Percentiles rank a stretch among this genome's conserved stretches.
Conservation (phyloP, 441 rosid genomes). For the Erodium texanum region DNA sequence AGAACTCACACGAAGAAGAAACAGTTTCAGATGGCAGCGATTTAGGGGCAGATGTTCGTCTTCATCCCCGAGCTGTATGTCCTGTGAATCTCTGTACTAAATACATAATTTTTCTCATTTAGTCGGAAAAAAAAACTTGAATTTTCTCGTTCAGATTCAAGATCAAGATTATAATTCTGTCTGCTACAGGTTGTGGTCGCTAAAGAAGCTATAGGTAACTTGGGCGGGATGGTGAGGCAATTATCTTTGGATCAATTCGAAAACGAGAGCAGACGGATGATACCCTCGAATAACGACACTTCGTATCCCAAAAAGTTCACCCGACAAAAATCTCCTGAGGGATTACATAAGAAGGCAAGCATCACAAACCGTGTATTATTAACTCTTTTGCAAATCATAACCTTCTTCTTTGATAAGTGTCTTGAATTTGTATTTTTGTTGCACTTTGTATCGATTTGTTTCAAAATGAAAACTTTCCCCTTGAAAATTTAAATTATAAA, state of each 20-base stretch:
- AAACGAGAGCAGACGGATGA: slow-evolving; percentile 95
- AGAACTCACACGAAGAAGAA: slow-evolving; percentile 57
- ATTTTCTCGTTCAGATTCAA: slow-evolving; percentile 13
- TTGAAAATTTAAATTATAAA: too few relatives aligned
- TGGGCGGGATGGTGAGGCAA: slow-evolving; percentile 96
- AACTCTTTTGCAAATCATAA: too few relatives aligned
- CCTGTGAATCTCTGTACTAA: slow-evolving; percentile 11
- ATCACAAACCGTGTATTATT: neutral
- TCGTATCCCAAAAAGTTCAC: slow-evolving; percentile 49
- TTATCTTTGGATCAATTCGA: slow-evolving; percentile 95
- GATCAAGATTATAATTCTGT: slow-evolving; percentile 10
- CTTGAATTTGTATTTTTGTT: too few relatives aligned
- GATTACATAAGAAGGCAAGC: slow-evolving; percentile 85
- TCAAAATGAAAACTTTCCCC: too few relatives aligned
- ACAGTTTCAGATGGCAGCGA: slow-evolving; percentile 60
- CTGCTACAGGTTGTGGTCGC: slow-evolving; percentile 84
- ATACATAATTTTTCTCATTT: slow-evolving; percentile 9
- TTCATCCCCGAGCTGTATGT: slow-evolving; percentile 97
- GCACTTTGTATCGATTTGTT: too few relatives aligned
- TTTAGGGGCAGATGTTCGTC: slow-evolving; percentile 79
- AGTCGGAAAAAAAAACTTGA: too few relatives aligned
- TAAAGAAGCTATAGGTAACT: slow-evolving; percentile 83
- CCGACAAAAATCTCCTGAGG: slow-evolving; percentile 89
- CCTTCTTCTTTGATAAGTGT: too few relatives aligned
- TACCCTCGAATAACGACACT: slow-evolving; percentile 66